Conservation (phyloP, 768 basidiomycete genomes). For the Termitomyces sp. region DNA sequence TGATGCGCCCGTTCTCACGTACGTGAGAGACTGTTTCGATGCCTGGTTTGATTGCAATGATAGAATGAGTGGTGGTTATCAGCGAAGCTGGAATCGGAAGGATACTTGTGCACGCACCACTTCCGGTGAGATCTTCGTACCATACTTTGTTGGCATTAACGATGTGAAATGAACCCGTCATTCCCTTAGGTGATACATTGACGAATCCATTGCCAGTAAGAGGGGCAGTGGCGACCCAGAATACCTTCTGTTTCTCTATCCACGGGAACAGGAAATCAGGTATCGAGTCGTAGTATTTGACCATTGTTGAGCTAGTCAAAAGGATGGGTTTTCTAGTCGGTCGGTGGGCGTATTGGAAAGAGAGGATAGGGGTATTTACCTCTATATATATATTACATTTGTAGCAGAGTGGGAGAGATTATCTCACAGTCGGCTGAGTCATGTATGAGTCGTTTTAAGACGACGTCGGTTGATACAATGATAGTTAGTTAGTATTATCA, state of each 20-base stretch:
- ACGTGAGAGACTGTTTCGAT: constrained; percentile 45
- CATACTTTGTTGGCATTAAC: constrained; percentile 51
- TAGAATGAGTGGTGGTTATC: neutral
- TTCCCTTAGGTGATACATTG: constrained; percentile 67
- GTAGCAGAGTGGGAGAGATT: no score
- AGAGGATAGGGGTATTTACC: neutral
- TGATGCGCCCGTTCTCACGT: constrained; percentile 59
- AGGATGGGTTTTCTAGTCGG: neutral
- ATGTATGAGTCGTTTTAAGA: no score
- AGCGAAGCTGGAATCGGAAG: neutral
- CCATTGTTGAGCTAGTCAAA: constrained; percentile 37
- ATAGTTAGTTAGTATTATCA: no score
- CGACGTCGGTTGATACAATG: no score
- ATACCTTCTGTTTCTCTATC: constrained; percentile 61
- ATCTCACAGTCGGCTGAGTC: constrained; percentile 4
- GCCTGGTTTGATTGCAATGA: constrained; percentile 19
- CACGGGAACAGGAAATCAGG: constrained; percentile 50
- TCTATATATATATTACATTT: neutral
- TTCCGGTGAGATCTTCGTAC: constrained; percentile 75
- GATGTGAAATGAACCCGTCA: constrained; percentile 58
- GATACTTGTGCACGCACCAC: constrained; percentile 37
- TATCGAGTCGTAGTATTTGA: constrained; percentile 53
- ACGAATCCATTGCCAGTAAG: constrained; percentile 54
- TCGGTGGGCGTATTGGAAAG: neutral
- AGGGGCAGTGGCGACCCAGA: constrained; percentile 71